Percentiles rank a stretch among this genome's conserved stretches.
Evolutionary conservation across 2,329 filamentous ascomycete species (phyloP).

Genomic region (Neobulgaria alba): DNA sequence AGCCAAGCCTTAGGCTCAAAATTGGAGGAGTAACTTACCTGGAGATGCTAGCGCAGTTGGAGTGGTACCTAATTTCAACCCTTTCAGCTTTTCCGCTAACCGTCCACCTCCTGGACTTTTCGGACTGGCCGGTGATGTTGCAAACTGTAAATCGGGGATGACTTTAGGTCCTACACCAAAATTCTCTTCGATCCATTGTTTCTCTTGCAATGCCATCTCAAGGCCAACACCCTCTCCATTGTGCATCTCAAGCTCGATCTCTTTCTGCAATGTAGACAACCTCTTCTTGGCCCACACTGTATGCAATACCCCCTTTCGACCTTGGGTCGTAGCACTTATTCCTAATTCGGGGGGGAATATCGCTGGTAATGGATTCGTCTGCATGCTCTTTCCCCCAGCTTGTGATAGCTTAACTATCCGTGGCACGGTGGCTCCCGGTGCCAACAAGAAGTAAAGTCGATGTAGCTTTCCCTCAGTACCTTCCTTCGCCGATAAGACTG

Average conservation of each 20-base stretch:
- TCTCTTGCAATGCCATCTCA: constrained; percentile 76
- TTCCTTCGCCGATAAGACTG: constrained; percentile 47
- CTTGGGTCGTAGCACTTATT: constrained; percentile 53
- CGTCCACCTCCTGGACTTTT: constrained; percentile 56
- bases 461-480: constrained; percentile 34
- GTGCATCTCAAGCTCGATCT: constrained; percentile 66
- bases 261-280: constrained; percentile 62
- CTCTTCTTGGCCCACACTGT: constrained; percentile 86
- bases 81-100: constrained; percentile 70
- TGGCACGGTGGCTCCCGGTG: constrained; percentile 63
- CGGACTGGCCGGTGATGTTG: constrained; percentile 43
- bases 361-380: constrained; percentile 73
- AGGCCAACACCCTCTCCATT: constrained; percentile 78
- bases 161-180: constrained; percentile 39
- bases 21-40: constrained; percentile 35
- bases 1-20: neutral
- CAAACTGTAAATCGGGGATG: constrained; percentile 24
- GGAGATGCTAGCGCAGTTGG: constrained; percentile 51
- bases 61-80: constrained; percentile 69
- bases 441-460: constrained; percentile 73
- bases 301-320: constrained; percentile 70
- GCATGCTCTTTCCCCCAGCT: constrained; percentile 36
- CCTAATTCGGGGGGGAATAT: constrained; percentile 76
- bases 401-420: constrained; percentile 58
- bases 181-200: constrained; percentile 75